phyloP scores from a whole-genome alignment of 2,329 filamentous ascomycete species.

The Nothopassalora personata region DNA sequence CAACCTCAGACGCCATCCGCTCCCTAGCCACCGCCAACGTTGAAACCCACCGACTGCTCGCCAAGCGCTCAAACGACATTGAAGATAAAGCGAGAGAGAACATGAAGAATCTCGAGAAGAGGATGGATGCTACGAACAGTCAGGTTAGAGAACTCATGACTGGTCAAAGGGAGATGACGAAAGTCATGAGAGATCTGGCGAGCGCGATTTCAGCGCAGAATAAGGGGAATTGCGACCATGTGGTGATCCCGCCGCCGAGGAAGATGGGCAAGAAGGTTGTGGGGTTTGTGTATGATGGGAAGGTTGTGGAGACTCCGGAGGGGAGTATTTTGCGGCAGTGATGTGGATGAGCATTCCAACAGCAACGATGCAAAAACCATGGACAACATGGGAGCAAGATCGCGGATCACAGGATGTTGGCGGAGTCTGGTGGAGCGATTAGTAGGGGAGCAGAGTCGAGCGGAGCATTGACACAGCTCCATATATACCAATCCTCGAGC shows the following conservation, averaged over 20 bases:
- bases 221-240: constrained; percentile 23
- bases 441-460: too few relatives aligned
- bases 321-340: background rate
- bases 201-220: constrained; percentile 20
- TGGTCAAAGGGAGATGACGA: constrained; percentile 26
- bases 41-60: constrained; percentile 17
- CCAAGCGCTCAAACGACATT: background rate
- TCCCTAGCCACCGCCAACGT: constrained; percentile 27
- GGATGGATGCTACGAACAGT: constrained; percentile 21
- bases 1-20: constrained; percentile 17
- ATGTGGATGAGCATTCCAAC: background rate
- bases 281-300: constrained; percentile 31
- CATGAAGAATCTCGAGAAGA: constrained; percentile 9
- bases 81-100: constrained; percentile 2
- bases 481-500: too few relatives aligned
- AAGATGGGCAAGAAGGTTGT: constrained; percentile 30
- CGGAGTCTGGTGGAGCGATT: too few relatives aligned
- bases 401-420: too few relatives aligned
- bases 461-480: too few relatives aligned
- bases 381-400: too few relatives aligned
- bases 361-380: too few relatives aligned
- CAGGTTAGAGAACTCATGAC: constrained; percentile 26
- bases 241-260: constrained; percentile 29
- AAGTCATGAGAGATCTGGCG: constrained; percentile 21
- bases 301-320: constrained; percentile 12